Base-by-base conservation (phyloP, 2,329 filamentous ascomycete species). In the Leptographium lundbergii region DNA sequence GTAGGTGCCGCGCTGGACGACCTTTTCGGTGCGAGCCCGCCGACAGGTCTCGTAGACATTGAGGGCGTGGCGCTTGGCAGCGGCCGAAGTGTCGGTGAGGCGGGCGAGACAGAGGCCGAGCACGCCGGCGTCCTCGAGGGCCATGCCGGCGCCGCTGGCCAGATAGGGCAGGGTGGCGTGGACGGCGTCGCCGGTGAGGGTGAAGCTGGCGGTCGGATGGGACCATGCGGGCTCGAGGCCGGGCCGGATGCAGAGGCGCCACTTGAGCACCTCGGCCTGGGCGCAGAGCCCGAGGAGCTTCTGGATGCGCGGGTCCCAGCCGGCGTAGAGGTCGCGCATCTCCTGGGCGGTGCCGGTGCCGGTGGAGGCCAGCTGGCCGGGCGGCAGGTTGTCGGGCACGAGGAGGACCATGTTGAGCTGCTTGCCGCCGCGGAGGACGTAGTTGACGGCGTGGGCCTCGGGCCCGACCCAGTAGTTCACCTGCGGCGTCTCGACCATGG, bases 111-210 rank as follows among this genome's bases (percentile, higher is more conserved):
- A 63, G 9, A 64, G 63, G 11, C 65, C 61, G 7, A 67, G 61
- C 7, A 62, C 61, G n/a, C 70, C 74, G 1, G 71, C 75, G 58
- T 78, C 75, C 62, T 79, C 75, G 6, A 73, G 70, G 0, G 74
- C 70, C 63, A 74, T 73, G 2, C 73, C 73, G 1, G 75, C 75
- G 5, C 76, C 76, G 61, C 76, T 74, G 0, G 76, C 76, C 27
- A 78, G 68, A 60, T 79, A 78, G 0, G 76, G 76, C 5, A 79
- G 69, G 65, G 76, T 77, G 0, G 75, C 74, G 63, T 78, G 75
- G 57, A 71, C 73, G 14, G 71, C 67, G 57, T 78, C 76, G 2
- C 75, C 76, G 3, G 76, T 66, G 36, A 78, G 66, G 27, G 68
- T 69, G 17, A 70, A 72, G 32, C 69, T 72, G n/a, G 72, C 73